A percentile compares a stretch with the other conserved stretches of the same genome.
phyloP scores from a whole-genome alignment of 75 land plant species.

The Azolla pinnata region DNA sequence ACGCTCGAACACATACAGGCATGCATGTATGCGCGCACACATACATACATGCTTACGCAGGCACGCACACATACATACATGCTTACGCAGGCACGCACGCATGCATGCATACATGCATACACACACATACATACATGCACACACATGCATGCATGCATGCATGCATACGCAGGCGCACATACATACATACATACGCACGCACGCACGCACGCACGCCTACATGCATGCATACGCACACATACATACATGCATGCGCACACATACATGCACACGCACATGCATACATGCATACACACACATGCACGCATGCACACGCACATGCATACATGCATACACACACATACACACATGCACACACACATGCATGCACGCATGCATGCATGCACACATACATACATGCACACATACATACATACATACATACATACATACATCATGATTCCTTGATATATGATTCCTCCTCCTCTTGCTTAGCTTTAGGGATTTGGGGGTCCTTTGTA shows the following conservation, averaged over 20 bases:
- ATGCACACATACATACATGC: not conserved
- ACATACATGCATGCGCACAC: not conserved
- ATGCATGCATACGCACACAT: not conserved
- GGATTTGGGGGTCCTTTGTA: too few species aligned
- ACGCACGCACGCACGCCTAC: not conserved
- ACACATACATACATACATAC: slow-evolving; percentile 7
- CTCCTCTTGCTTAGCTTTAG: too few species aligned
- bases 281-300: not conserved
- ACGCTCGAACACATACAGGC: too few species aligned
- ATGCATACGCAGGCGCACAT: not conserved
- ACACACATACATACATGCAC: not conserved
- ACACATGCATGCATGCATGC: not conserved
- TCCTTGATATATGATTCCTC: too few species aligned
- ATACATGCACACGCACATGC: not conserved
- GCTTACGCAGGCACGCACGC: too few species aligned
- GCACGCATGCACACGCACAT: not conserved
- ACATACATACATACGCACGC: not conserved
- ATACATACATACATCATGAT: slow-evolving; percentile 1
- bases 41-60: too few species aligned
- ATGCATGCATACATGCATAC: too few species aligned
- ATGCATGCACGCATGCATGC: slow-evolving; percentile 2
- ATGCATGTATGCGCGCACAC: too few species aligned
- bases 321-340: not conserved
- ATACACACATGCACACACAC: slow-evolving; percentile 4
- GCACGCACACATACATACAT: too few species aligned